A percentile compares a stretch with the other conserved stretches of the same genome.
Conservation (phyloP, 192 early-diverging fungal genomes). For the Backusella tuberculispora region DNA sequence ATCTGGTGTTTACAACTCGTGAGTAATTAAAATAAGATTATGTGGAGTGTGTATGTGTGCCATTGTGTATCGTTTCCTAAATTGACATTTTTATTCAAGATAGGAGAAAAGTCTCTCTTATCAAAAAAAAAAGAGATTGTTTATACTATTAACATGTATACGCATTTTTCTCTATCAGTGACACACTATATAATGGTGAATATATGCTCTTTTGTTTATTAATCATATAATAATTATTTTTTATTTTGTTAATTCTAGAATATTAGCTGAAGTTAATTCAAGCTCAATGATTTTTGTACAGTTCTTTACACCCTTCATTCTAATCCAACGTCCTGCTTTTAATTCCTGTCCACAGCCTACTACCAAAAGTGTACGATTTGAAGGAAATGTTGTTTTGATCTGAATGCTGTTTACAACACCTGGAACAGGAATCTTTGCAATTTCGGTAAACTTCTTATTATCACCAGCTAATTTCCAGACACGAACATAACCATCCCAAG, state of each 20-base stretch:
- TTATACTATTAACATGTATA: not conserved
- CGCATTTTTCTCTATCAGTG: not conserved
- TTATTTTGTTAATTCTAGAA: constrained; percentile 9
- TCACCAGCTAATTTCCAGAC: constrained; percentile 83
- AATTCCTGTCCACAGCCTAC: constrained; percentile 90
- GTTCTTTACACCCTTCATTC: constrained; percentile 77
- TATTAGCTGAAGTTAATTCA: constrained; percentile 13
- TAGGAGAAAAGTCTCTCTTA: not conserved
- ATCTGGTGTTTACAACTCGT: no score
- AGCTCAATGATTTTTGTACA: constrained; percentile 72
- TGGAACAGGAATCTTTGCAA: constrained; percentile 67
- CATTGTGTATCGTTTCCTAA: not conserved
- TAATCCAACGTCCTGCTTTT: constrained; percentile 87
- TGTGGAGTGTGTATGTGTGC: no score
- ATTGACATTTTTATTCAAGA: not conserved
- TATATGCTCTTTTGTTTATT: not conserved
- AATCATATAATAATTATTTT: not conserved
- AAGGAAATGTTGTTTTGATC: constrained; percentile 42
- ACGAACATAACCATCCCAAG: constrained; percentile 85
- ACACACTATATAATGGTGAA: not conserved
- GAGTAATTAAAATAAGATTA: no score
- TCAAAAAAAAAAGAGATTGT: not conserved
- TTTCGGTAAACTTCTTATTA: constrained; percentile 62
- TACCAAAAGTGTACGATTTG: constrained; percentile 56
- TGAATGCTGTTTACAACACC: constrained; percentile 62